These are phyloP conservation scores for Cyberlindnera nakhonratchasimensis DNA, from an alignment of 805 yeast species.

Conservation along the genomic window DNA sequence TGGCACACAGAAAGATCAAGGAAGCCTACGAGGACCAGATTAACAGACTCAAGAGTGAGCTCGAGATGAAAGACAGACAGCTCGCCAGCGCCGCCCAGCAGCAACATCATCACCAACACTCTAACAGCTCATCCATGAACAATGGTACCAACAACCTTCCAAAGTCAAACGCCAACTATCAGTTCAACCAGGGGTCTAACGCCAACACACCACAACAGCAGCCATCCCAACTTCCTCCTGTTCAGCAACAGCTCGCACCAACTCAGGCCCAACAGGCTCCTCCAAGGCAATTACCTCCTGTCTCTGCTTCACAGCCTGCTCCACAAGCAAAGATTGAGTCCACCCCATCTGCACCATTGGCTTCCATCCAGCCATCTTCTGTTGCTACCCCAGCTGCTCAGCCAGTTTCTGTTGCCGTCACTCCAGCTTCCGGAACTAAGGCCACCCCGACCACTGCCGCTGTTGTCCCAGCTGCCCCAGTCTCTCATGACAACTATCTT, in stretches of 20 bases:
- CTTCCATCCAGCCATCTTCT: neutral
- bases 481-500: constrained; percentile 29
- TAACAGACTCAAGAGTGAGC: constrained; percentile 75
- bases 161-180: constrained; percentile 20
- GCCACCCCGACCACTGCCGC: constrained; percentile 16
- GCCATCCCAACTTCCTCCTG: constrained; percentile 29
- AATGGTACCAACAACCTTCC: constrained; percentile 27
- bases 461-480: constrained; percentile 20
- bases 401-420: constrained; percentile 25
- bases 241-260: constrained; percentile 26
- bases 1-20: constrained; percentile 91
- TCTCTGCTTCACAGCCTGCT: constrained; percentile 31
- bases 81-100: constrained; percentile 34
- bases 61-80: constrained; percentile 75
- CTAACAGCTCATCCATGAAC: constrained; percentile 21
- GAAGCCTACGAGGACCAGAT: constrained; percentile 96
- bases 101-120: constrained; percentile 22
- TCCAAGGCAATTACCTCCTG: constrained; percentile 24
- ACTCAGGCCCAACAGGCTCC: constrained; percentile 26
- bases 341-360: constrained; percentile 11
- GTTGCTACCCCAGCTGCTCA: constrained; percentile 21
- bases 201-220: constrained; percentile 32
- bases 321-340: constrained; percentile 32
- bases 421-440: constrained; percentile 15
- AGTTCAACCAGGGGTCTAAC: constrained; percentile 18